These are phyloP conservation scores for Torrubiella hemipterigena DNA, from an alignment of 2,329 filamentous ascomycete genomes.

Conservation along the genomic window DNA sequence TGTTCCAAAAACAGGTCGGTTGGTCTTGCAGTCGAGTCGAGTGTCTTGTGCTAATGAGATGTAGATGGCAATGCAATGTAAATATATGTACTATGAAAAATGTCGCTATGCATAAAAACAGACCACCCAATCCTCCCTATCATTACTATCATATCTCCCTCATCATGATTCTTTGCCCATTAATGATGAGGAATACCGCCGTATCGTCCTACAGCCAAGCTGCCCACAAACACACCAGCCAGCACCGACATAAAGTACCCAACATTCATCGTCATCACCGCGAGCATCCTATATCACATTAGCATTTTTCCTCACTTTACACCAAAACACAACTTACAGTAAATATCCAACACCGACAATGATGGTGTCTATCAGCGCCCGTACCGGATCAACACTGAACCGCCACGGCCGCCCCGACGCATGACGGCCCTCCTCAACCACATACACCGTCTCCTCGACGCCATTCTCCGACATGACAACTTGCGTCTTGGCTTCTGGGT, in stretches of 20 bases:
- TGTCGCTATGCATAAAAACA: too few species aligned
- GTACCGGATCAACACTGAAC: constrained; percentile 64
- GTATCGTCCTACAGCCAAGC: constrained; percentile 67
- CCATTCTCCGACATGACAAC: constrained; percentile 64
- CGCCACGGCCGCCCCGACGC: constrained; percentile 65
- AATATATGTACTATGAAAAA: too few species aligned
- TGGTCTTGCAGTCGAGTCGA: too few species aligned
- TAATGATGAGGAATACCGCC: constrained; percentile 34
- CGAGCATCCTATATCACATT: constrained; percentile 62
- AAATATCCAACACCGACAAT: constrained; percentile 73
- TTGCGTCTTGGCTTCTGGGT: constrained; percentile 50
- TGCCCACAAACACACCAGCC: constrained; percentile 73
- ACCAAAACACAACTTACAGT: constrained; percentile 49
- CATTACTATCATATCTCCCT: too few species aligned
- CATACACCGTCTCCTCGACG: constrained; percentile 66
- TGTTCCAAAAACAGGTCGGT: too few species aligned
- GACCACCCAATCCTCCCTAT: too few species aligned
- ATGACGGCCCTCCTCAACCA: constrained; percentile 48
- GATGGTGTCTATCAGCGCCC: constrained; percentile 58
- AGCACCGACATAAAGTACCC: constrained; percentile 77
- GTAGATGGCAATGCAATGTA: too few species aligned
- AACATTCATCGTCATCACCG: constrained; percentile 81
- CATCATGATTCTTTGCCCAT: too few species aligned
- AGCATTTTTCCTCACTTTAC: too few species aligned
- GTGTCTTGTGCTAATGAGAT: too few species aligned